Evolutionary conservation across 2,329 filamentous ascomycete species (phyloP).

Genomic region (Cladosporium cucumerinum): DNA sequence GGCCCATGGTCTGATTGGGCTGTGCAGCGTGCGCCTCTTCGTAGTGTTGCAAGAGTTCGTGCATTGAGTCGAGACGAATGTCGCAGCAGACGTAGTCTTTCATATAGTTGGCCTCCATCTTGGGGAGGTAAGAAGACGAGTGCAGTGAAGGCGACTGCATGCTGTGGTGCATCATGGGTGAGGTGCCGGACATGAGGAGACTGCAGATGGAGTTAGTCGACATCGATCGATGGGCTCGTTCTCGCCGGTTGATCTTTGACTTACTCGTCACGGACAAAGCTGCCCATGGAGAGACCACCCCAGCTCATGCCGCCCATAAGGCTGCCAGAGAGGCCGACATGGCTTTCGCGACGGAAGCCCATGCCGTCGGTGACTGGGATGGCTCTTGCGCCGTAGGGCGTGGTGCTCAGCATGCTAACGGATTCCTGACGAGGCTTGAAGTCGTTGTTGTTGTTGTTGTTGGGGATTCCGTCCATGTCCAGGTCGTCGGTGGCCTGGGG

Average conservation of each 20-base stretch:
- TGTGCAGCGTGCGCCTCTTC: constrained; percentile 84
- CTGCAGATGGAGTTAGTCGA: constrained; percentile 45
- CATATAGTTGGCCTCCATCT: constrained; percentile 97
- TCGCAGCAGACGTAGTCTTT: constrained; percentile 95
- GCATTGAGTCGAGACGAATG: constrained; percentile 80
- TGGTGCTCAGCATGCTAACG: constrained; percentile 47
- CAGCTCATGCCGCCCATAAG: constrained; percentile 84
- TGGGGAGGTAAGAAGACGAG: constrained; percentile 92
- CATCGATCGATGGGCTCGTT: constrained; percentile 5
- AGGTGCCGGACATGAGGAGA: constrained; percentile 93
- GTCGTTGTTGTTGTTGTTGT: constrained; percentile 29
- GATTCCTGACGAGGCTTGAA: constrained; percentile 51
- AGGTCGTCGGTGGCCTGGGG: constrained; percentile 30
- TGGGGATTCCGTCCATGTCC: constrained; percentile 20
- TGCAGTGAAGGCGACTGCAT: constrained; percentile 90
- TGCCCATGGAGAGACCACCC: constrained; percentile 93
- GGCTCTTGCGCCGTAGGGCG: constrained; percentile 57
- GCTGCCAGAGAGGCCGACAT: constrained; percentile 52
- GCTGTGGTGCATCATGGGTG: constrained; percentile 51
- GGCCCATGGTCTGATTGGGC: constrained; percentile 39
- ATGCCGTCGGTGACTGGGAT: constrained; percentile 56
- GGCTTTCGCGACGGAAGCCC: constrained; percentile 53
- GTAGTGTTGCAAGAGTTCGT: constrained; percentile 94
- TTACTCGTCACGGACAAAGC: constrained; percentile 97
- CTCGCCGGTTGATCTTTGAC: constrained; percentile 40